These are phyloP conservation scores for Citrus hindsii DNA, from an alignment of 345 rosid genomes.

Conservation along the genomic window DNA sequence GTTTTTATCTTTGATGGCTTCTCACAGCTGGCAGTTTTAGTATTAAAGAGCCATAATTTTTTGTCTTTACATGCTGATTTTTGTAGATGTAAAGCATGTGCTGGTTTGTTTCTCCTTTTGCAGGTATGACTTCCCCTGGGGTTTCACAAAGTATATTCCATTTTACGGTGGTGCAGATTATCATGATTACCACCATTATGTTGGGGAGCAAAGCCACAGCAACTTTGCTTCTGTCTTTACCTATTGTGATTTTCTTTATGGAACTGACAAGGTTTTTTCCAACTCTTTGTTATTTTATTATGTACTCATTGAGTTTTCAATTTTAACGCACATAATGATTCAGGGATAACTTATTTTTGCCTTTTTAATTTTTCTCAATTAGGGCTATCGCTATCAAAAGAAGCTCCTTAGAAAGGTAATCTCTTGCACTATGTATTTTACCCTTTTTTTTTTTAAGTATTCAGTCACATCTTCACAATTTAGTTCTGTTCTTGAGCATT, in stretches of 20 bases:
- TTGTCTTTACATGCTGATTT: background rate
- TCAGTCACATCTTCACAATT: background rate
- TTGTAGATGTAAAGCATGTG: background rate
- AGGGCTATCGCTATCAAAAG: slow-evolving; percentile 96
- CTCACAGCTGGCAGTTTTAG: background rate
- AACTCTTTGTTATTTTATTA: background rate
- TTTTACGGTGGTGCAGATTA: slow-evolving; percentile 97
- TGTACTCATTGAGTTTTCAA: background rate
- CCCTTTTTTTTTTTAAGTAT: background rate
- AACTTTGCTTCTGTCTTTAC: slow-evolving; percentile 97
- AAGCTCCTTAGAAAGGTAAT: slow-evolving; percentile 68
- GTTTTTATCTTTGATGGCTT: background rate
- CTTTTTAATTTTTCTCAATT: slow-evolving; percentile 4
- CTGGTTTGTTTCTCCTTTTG: slow-evolving; percentile 13
- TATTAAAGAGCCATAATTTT: background rate
- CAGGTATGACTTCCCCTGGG: slow-evolving; percentile 94
- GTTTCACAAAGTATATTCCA: slow-evolving; percentile 79
- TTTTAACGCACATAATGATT: slow-evolving; percentile 15
- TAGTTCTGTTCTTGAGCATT: background rate
- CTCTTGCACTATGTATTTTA: background rate
- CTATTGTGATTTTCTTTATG: slow-evolving; percentile 89
- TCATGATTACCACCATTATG: slow-evolving; percentile 98
- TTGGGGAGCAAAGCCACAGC: slow-evolving; percentile 98
- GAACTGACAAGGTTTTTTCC: slow-evolving; percentile 78
- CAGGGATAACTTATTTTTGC: background rate